Evolutionary conservation across 768 basidiomycete species (phyloP).

Genomic region (Boletus tomentosulus): DNA sequence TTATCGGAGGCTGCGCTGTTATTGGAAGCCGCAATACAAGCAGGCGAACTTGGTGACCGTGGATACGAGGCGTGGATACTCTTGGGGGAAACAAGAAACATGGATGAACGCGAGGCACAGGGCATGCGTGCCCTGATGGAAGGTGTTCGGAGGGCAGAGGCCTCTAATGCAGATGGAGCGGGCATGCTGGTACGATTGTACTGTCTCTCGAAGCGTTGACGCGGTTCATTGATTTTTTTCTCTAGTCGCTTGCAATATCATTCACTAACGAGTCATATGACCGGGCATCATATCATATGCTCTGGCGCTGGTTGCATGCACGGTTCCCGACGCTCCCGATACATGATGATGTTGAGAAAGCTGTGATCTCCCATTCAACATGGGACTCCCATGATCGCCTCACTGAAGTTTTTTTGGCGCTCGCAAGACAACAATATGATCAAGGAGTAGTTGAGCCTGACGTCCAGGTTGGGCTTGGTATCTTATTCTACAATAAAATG

Average conservation of each 20-base stretch:
- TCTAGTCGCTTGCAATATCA: slow-evolving; percentile 88
- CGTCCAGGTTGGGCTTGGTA: slow-evolving; percentile 89
- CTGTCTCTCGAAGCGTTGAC: not conserved
- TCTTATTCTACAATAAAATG: slow-evolving; percentile 84
- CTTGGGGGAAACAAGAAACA: slow-evolving; percentile 82
- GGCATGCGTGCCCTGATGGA: slow-evolving; percentile 77
- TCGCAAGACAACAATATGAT: slow-evolving; percentile 80
- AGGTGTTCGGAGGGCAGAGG: slow-evolving; percentile 65
- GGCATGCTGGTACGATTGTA: slow-evolving; percentile 66
- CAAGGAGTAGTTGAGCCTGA: slow-evolving; percentile 77
- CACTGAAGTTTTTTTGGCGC: slow-evolving; percentile 75
- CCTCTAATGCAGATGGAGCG: slow-evolving; percentile 55
- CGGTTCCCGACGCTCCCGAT: slow-evolving; percentile 56
- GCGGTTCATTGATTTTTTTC: slow-evolving; percentile 7
- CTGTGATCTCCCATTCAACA: slow-evolving; percentile 50
- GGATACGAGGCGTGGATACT: slow-evolving; percentile 91
- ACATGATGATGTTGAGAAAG: slow-evolving; percentile 51
- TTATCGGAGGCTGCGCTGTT: slow-evolving; percentile 82
- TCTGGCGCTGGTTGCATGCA: slow-evolving; percentile 79
- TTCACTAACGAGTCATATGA: slow-evolving; percentile 95
- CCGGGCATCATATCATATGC: slow-evolving; percentile 76
- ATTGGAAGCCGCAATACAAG: slow-evolving; percentile 87
- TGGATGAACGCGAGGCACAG: slow-evolving; percentile 84
- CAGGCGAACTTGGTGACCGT: slow-evolving; percentile 73
- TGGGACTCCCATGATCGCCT: slow-evolving; percentile 84